Evolutionary conservation across 805 yeast species (phyloP).

Genomic region (Saccharomycopsis selenospora): DNA sequence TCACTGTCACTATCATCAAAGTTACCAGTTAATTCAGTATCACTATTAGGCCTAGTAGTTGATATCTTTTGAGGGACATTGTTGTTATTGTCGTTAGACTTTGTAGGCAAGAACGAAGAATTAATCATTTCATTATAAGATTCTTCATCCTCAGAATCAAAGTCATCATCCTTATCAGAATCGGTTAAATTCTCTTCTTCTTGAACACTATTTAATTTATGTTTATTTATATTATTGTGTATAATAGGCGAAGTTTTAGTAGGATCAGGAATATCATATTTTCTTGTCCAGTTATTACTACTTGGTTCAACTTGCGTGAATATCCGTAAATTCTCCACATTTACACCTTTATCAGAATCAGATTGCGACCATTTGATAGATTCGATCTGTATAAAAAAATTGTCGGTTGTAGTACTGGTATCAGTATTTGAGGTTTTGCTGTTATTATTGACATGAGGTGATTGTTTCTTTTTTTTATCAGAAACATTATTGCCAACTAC

Average conservation of each 20-base stretch:
- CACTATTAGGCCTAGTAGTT: neutral
- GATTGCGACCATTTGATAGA: conserved; percentile 3
- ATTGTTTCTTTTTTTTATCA: conserved; percentile 13
- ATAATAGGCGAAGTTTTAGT: conserved; percentile 25
- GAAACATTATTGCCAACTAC: conserved; percentile 27
- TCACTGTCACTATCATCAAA: conserved; percentile 3
- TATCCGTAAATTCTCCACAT: conserved; percentile 31
- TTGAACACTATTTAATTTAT: conserved; percentile 23
- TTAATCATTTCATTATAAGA: conserved; percentile 28
- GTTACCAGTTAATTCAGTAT: neutral
- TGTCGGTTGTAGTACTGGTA: neutral
- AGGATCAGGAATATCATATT: neutral
- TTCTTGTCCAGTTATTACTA: conserved; percentile 1
- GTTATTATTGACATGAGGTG: conserved; percentile 27
- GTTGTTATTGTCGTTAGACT: neutral
- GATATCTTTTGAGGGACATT: neutral
- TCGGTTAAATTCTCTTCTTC: conserved; percentile 18
- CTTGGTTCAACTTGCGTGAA: conserved; percentile 31
- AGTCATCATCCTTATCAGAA: conserved; percentile 25
- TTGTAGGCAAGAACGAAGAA: conserved; percentile 25
- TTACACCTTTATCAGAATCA: conserved; percentile 32
- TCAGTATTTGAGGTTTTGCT: conserved; percentile 1
- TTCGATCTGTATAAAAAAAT: conserved; percentile 6
- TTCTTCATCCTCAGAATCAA: conserved; percentile 22
- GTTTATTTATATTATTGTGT: conserved; percentile 8